Percentiles rank a stretch among this genome's conserved stretches.
These are phyloP conservation scores for Gloeostereum incarnatum DNA, from an alignment of 768 basidiomycete species.

Conservation along the genomic window DNA sequence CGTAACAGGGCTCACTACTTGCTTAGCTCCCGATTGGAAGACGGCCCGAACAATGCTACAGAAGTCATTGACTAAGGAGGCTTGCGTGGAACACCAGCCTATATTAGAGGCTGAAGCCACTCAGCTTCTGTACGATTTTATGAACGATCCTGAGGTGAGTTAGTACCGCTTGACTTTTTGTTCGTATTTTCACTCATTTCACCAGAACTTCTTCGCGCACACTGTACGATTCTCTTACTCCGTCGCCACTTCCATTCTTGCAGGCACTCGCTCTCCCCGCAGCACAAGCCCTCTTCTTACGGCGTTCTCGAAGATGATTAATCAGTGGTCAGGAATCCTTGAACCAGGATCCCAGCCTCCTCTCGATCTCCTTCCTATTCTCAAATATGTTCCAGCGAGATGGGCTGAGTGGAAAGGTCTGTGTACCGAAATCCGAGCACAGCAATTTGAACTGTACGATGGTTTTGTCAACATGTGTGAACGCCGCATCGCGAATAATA, in stretches of 20 bases:
- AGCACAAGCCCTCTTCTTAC: background rate
- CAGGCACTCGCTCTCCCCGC: background rate
- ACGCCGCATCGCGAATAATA: slow-evolving; percentile 5
- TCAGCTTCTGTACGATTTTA: no score
- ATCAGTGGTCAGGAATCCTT: slow-evolving; percentile 6
- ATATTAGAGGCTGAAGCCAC: no score
- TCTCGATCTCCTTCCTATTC: slow-evolving; percentile 12
- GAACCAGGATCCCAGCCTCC: slow-evolving; percentile 12
- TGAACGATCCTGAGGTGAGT: no score
- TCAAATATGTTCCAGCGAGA: slow-evolving; percentile 10
- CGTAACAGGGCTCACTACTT: no score
- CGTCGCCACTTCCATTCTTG: background rate
- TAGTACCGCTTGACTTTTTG: no score
- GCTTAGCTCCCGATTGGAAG: no score
- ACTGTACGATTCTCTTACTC: background rate
- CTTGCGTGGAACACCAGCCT: no score
- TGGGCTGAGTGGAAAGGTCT: slow-evolving; percentile 13
- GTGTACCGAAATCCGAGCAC: slow-evolving; percentile 8
- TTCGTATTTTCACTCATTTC: background rate
- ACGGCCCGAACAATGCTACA: no score
- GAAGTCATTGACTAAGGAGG: no score
- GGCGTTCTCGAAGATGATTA: background rate
- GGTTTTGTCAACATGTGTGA: slow-evolving; percentile 10
- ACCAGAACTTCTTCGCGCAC: background rate
- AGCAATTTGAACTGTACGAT: slow-evolving; percentile 10